A percentile compares a stretch with the other conserved stretches of the same genome.
These are phyloP conservation scores for Posidonia australis DNA, from an alignment of 106 monocot species.

Conservation along the genomic window DNA sequence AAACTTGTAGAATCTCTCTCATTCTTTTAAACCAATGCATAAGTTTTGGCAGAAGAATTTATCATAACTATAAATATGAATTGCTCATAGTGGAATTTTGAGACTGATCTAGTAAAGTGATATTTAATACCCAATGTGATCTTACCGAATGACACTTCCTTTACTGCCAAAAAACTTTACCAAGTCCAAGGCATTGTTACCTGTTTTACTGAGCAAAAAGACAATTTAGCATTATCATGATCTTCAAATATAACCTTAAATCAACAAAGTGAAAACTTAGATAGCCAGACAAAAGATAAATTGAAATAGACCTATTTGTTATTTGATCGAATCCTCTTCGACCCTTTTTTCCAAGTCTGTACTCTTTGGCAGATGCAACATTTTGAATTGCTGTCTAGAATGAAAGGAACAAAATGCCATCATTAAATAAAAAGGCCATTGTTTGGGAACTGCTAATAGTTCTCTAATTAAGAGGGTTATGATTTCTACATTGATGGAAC, in stretches of 20 bases:
- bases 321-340: conserved; percentile 46
- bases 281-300: neutral
- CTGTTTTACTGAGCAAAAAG: conserved; percentile 43
- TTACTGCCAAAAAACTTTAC: conserved; percentile 68
- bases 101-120: too few species aligned
- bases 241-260: neutral
- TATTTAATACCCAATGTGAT: neutral
- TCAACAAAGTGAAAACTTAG: neutral
- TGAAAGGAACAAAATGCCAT: neutral
- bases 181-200: conserved; percentile 53
- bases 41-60: too few species aligned
- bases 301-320: conserved; percentile 30
- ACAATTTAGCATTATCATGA: neutral
- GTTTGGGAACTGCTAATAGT: neutral
- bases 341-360: conserved; percentile 55
- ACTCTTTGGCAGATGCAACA: conserved; percentile 65
- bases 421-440: neutral
- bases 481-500: too few species aligned
- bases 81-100: too few species aligned
- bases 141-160: conserved; percentile 68
- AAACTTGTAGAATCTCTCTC: too few species aligned
- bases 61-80: too few species aligned
- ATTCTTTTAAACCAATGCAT: too few species aligned
- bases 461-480: too few species aligned
- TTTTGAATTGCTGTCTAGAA: conserved; percentile 33